Evolutionary conservation across 352 stramenopile genomes (phyloP).

Genomic region (Phytophthora litchii): DNA sequence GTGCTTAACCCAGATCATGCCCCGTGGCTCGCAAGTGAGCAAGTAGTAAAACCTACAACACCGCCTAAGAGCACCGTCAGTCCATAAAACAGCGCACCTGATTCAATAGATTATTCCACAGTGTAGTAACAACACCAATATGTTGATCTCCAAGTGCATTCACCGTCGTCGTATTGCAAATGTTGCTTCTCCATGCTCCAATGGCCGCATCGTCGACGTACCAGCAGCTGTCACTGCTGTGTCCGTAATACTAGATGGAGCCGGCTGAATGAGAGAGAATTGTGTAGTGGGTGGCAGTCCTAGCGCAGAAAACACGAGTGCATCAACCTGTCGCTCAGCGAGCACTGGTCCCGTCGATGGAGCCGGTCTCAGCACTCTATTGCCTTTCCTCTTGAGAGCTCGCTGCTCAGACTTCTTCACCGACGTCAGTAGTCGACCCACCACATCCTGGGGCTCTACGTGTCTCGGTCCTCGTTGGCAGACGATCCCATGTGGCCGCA

Average conservation of each 20-base stretch:
- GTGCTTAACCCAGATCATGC: conserved; percentile 51
- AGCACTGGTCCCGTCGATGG: conserved; percentile 2
- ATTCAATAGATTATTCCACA: conserved; percentile 3
- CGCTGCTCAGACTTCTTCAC: conserved; percentile 24
- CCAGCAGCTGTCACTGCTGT: neutral
- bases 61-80: conserved; percentile 17
- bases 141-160: conserved; percentile 1
- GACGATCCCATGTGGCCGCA: conserved; percentile 33
- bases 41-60: neutral
- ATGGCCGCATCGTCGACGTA: conserved; percentile 15
- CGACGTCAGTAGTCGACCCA: conserved; percentile 26
- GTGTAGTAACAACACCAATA: neutral
- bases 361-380: conserved; percentile 19
- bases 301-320: conserved; percentile 28
- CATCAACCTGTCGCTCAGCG: conserved; percentile 20
- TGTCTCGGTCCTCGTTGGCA: conserved; percentile 22
- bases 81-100: conserved; percentile 3
- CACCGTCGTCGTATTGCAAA: conserved; percentile 30
- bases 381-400: conserved; percentile 14
- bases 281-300: conserved; percentile 30
- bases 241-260: neutral
- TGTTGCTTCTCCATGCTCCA: conserved; percentile 20
- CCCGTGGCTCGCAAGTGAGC: conserved; percentile 30
- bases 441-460: conserved; percentile 25
- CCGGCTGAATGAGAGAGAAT: conserved; percentile 9